A percentile compares a stretch with the other conserved stretches of the same genome.
These are phyloP conservation scores for Cordyceps militaris DNA, from an alignment of 2,329 filamentous ascomycete genomes.

Conservation along the genomic window DNA sequence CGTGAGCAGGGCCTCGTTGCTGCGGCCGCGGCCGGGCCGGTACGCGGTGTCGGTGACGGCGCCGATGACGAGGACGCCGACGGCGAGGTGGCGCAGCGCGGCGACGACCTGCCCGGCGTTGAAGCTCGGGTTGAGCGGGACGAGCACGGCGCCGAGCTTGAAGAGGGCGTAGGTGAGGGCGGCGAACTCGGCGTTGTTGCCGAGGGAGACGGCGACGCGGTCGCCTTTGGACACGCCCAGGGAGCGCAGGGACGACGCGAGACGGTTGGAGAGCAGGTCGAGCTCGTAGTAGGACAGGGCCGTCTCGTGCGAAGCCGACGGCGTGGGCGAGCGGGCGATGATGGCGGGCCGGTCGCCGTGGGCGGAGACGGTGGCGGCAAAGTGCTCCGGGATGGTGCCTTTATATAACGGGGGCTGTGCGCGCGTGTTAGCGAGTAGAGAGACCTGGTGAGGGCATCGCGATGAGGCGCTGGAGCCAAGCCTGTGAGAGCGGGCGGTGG, in stretches of 20 bases:
- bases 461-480: not conserved
- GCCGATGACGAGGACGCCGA: conserved; percentile 72
- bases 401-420: conserved; percentile 53
- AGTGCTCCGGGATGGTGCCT: conserved; percentile 66
- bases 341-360: conserved; percentile 59
- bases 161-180: conserved; percentile 83
- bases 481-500: not conserved
- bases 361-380: conserved; percentile 54
- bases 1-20: conserved; percentile 42
- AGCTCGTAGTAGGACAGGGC: conserved; percentile 68
- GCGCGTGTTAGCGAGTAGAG: not conserved
- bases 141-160: conserved; percentile 88
- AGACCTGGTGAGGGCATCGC: not conserved
- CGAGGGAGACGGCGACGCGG: conserved; percentile 77
- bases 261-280: conserved; percentile 66
- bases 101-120: conserved; percentile 70
- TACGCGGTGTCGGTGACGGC: conserved; percentile 79
- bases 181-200: conserved; percentile 79
- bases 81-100: conserved; percentile 68
- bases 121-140: conserved; percentile 90
- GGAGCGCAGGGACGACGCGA: conserved; percentile 63
- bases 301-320: conserved; percentile 50
- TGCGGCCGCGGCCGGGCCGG: conserved; percentile 46
- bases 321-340: conserved; percentile 37
- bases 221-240: conserved; percentile 75